Evolutionary conservation across 2,329 filamentous ascomycete species (phyloP), one percentile per base, ranked within the genome.

Genomic region (Phyllosticta citrichinensis): DNA sequence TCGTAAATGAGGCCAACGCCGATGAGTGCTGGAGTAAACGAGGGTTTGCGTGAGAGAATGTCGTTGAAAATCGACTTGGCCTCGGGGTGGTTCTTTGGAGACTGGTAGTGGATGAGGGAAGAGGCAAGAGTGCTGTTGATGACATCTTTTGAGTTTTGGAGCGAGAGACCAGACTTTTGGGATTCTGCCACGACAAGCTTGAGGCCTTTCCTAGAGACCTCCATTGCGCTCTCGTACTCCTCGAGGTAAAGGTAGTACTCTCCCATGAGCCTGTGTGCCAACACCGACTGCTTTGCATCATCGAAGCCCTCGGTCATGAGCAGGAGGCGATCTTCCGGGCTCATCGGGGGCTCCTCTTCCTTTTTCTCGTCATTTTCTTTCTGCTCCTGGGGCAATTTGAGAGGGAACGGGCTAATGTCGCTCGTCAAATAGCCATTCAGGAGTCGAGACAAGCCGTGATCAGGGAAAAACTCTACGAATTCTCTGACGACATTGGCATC

Each of bases 1-100:
- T 97, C 91, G 55, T 92, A 87, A 51, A 99, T 93, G 24, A 97
- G 76, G 1, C 94, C 95, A 35, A 97, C 85, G 0, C 94, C 94
- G 54, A 97, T 89, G 63, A 99, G 78, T 2, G 92, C 92, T 30
- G 85, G 77, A 0, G 91, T 95, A 0, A 88, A 92, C 2, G 83
- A 84, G 1, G 86, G 81, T 61, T 95, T 91, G 25, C 88, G 83
- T 55, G 83, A 79, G 0, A 99, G 80, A 5, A 97, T 88, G 30
- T 83, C 83, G 66, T 96, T 86, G 66, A 99, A 97, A 0, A 97
- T 80, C n/a, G 75, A 74, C 70, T 90, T 93, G 2, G 94, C 92
- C 75, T 97, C 93, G 19, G 86, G 81, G 67, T 99, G 94, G 69
- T 97, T 87, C 63, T 90, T 85, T 0, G 94, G 94, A 0, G 91